Evolutionary conservation across 2,329 filamentous ascomycete genomes (phyloP).

Genomic region (Hysterium pulicare): DNA sequence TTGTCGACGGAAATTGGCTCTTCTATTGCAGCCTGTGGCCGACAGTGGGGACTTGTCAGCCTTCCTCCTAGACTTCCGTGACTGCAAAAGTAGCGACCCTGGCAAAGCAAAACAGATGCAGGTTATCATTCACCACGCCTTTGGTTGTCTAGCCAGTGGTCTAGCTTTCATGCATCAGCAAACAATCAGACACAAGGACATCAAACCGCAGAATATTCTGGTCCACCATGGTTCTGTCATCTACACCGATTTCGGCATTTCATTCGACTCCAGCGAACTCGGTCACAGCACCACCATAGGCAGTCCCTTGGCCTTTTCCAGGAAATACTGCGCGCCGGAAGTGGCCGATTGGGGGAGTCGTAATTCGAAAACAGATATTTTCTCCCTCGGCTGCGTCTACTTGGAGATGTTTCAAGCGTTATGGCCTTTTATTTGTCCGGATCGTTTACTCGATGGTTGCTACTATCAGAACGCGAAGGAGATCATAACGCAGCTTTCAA

Average conservation of each 20-base stretch:
- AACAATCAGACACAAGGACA: constrained; percentile 2
- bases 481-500: no score
- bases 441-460: no score
- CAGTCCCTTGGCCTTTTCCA: not conserved
- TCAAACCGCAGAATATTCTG: constrained; percentile 4
- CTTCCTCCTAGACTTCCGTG: constrained; percentile 4
- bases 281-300: not conserved
- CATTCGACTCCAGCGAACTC: not conserved
- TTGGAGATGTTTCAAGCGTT: no score
- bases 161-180: not conserved
- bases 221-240: not conserved
- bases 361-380: no score
- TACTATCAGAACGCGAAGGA: no score
- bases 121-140: no score
- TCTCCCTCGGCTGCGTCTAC: no score
- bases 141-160: constrained; percentile 2
- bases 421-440: no score
- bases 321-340: constrained; percentile 2
- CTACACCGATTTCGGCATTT: constrained; percentile 4
- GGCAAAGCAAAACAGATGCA: no score
- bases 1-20: constrained; percentile 4
- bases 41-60: constrained; percentile 4
- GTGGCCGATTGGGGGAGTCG: not conserved
- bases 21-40: constrained; percentile 8
- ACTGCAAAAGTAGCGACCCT: no score